A percentile compares a stretch with the other conserved stretches of the same genome.
These are phyloP conservation scores for Trebouxia gelatinosa DNA, from an alignment of 163 green algal species.

Conservation along the genomic window DNA sequence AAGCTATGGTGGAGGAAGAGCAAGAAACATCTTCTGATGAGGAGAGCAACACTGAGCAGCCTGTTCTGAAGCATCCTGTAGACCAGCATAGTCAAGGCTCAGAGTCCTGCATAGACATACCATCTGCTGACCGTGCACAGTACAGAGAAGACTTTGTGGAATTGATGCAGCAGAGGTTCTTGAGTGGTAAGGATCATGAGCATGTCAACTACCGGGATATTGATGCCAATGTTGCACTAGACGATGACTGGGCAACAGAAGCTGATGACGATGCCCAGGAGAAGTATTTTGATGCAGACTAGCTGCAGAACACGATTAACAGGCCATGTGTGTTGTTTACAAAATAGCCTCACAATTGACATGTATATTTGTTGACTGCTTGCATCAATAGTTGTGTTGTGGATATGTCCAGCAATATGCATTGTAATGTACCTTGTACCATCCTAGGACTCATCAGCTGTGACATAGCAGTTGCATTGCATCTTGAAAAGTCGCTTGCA, in stretches of 20 bases:
- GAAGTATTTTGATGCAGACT: slow-evolving; percentile 27
- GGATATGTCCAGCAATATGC: too few relatives aligned
- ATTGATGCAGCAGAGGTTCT: slow-evolving; percentile 45
- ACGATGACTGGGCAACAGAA: slow-evolving; percentile 14
- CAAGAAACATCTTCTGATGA: slow-evolving; percentile 30
- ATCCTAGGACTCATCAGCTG: too few relatives aligned
- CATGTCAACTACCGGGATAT: slow-evolving; percentile 43
- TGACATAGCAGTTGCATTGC: too few relatives aligned
- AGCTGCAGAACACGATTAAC: too few relatives aligned
- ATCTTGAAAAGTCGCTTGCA: too few relatives aligned
- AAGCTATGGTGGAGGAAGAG: slow-evolving; percentile 37
- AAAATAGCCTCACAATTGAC: too few relatives aligned
- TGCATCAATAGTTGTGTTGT: too few relatives aligned
- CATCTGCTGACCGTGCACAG: slow-evolving; percentile 1
- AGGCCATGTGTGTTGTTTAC: too few relatives aligned
- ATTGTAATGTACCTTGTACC: too few relatives aligned
- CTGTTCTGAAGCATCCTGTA: neutral
- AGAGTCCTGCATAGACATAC: neutral
- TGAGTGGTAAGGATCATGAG: slow-evolving; percentile 34
- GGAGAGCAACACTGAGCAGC: neutral
- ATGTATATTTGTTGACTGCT: too few relatives aligned
- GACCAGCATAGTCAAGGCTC: neutral
- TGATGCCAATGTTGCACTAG: slow-evolving; percentile 34
- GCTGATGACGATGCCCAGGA: slow-evolving; percentile 17
- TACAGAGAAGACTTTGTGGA: slow-evolving; percentile 39